Base-by-base conservation (phyloP, 1,139 yeast genomes). In the Wickerhamomyces sp. region DNA sequence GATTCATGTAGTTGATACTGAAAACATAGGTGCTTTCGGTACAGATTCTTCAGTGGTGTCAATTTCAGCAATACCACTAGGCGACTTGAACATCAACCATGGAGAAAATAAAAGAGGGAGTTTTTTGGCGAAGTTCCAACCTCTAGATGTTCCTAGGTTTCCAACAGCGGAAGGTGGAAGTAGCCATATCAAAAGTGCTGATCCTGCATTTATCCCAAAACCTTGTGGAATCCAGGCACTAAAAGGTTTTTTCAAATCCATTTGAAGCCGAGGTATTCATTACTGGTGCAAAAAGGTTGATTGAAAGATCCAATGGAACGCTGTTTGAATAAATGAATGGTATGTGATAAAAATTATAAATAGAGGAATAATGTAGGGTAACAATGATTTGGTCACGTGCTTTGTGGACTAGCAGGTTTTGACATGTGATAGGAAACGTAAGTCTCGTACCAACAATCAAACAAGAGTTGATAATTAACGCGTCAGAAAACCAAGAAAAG, bases 1-100 rank as follows among this genome's bases (percentile, higher is more conserved):
- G 26, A 57, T 65, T 18, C 76, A 71, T 49, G 67, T 67, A n/a
- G 75, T 70, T 9, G 75, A 70, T 40, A 50, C 54, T 16, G 55
- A 52, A 5, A 74, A 69, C 43, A 41, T 40, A 15, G 75, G 75
- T 3, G 33, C 36, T 8, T 24, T 24, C 12, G 26, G 26, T 11
- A 41, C 46, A 4, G 67, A 65, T 41, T 65, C 75, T 4, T 57
- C 66, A 6, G 75, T 68, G 6, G 39, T 63, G 45, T 62, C 59
- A 37, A 54, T 59, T 32, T 64, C 70, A 2, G 57, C 61, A 2
- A 36, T 52, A 49, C 21, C 71, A 67, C 4, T 52, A 26, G 48
- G 57, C 35, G 47, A 49, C 9, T 33, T 47, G 26, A 59, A 58
- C 30, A 43, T 49, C 12, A 48, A 49, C 13, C 58, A 59, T 36